Evolutionary conservation across 2,329 filamentous ascomycete genomes (phyloP).

Genomic region (Lojkania enalia): DNA sequence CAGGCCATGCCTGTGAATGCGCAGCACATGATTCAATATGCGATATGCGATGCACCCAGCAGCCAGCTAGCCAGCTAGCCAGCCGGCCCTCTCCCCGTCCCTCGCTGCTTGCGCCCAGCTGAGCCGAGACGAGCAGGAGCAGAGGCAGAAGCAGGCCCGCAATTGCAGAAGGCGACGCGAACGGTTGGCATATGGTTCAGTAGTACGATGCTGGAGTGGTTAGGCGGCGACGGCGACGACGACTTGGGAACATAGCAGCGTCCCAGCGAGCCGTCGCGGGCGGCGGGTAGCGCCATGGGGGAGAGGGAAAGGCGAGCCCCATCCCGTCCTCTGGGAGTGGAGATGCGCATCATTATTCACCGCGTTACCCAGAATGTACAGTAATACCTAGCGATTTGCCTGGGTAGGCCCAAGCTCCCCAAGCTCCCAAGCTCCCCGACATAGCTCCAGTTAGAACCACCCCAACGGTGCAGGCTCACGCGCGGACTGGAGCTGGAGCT

Average conservation of each 20-base stretch:
- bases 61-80: neutral
- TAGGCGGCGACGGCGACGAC: too few species aligned
- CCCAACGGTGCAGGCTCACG: neutral
- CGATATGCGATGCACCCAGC: constrained; percentile 22
- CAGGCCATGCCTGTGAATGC: constrained; percentile 5
- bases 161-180: neutral
- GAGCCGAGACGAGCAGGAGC: neutral
- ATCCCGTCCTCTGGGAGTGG: constrained; percentile 4
- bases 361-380: neutral
- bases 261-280: constrained; percentile 3
- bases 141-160: neutral
- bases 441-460: too few species aligned
- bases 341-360: constrained; percentile 12
- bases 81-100: neutral
- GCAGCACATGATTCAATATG: constrained; percentile 28
- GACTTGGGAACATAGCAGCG: too few species aligned
- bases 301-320: neutral
- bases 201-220: too few species aligned
- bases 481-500: neutral
- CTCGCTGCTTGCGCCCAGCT: neutral
- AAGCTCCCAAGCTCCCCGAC: too few species aligned
- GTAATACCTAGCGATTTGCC: neutral
- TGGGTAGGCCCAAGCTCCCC: neutral
- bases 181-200: too few species aligned
- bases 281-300: neutral